Conservation (phyloP, 208 protist species). For the Strigomonas oncopelti region DNA sequence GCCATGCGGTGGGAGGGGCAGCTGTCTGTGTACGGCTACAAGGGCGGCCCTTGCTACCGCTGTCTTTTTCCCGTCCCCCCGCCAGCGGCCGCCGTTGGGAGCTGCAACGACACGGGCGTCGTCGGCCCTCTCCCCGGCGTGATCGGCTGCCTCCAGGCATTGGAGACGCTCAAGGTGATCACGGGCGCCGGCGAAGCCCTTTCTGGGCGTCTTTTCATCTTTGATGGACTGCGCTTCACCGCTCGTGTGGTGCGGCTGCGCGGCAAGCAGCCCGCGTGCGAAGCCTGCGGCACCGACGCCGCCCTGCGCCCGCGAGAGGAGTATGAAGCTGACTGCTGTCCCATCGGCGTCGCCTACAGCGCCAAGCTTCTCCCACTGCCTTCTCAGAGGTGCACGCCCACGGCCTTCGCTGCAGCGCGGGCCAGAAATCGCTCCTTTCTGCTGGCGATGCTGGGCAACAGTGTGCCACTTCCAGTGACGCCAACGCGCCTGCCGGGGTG, state of each 20-base stretch:
- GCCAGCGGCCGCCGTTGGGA: conserved; percentile 73
- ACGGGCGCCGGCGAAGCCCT: conserved; percentile 61
- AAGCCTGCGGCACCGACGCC: conserved; percentile 45
- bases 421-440: neutral
- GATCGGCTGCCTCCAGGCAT: conserved; percentile 92
- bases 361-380: neutral
- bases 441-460: too few species aligned
- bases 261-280: conserved; percentile 42
- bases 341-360: conserved; percentile 11
- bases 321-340: conserved; percentile 34
- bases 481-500: neutral
- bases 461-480: neutral
- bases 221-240: conserved; percentile 72
- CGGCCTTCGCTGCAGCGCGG: neutral
- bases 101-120: conserved; percentile 91
- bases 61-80: conserved; percentile 91
- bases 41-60: conserved; percentile 88
- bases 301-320: conserved; percentile 31
- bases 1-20: conserved; percentile 95
- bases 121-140: conserved; percentile 90
- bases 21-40: conserved; percentile 85
- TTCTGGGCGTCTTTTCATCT: conserved; percentile 77
- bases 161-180: conserved; percentile 89
- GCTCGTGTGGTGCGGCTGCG: conserved; percentile 74
- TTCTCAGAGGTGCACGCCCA: neutral